Base-by-base conservation (phyloP, 805 yeast genomes). In the Scheffersomyces ergatensis region DNA sequence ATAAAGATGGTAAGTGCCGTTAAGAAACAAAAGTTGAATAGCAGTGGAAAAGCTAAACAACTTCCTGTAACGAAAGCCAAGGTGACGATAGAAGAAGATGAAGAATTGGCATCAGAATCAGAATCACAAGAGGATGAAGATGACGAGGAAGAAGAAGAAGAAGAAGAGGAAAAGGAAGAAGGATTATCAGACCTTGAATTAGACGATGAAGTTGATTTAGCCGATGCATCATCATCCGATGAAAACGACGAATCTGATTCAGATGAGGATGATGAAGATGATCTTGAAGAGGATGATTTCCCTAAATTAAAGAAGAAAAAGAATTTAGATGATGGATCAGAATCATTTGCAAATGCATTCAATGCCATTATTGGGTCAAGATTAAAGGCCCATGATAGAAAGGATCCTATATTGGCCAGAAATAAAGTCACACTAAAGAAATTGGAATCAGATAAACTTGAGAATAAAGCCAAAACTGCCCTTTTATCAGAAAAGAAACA, bases 381-480 rank as follows among this genome's bases (percentile, higher is more conserved):
- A 53, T 71, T 92, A 49, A 93, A 93, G 60, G 95, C 96, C 0
- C 85, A 92, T 53, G 89, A 85, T 55, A 75, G 97, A 56, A 77
- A 77, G 34, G 96, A 90, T 59, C 99, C 99, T 2, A 87, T 92
- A 41, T 74, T 92, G 65, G 90, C 92, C 6, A 81, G 98, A 64
- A 85, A 86, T 55, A 85, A 84, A 49, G 72, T 76, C 32, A 77
- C 82, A 0, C 46, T 82, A 37, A 83, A 82, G 63, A 82, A 86
- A 49, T 74, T 85, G 42, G 97, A 90, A 51, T 76, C 82, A 24
- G 88, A 86, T 38, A 86, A 85, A 55, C 68, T 93, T 34, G 97
- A 92, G 52, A 77, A 79, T 44, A 86, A 89, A 59, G 98, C 97
- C 9, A 82, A 79, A 54, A 74, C 83, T 49, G 78, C 82, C 16